Percentiles rank a stretch among this genome's conserved stretches.
phyloP scores from a whole-genome alignment of 768 basidiomycete genomes.

The Hericium rajendrae region DNA sequence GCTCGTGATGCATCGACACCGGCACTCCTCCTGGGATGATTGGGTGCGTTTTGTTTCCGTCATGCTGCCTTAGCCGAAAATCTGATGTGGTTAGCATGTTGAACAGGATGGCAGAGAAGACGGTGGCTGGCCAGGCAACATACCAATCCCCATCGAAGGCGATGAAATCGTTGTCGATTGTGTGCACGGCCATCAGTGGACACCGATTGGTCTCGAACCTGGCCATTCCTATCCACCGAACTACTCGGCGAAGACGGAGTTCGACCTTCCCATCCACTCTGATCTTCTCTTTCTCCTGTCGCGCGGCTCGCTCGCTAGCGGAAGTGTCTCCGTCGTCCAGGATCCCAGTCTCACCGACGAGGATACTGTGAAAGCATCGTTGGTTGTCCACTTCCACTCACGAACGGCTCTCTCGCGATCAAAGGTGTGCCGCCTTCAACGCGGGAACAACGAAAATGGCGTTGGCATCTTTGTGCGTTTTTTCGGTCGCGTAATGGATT shows the following conservation, averaged over 20 bases:
- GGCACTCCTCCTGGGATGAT: neutral
- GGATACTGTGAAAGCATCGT: slow-evolving; percentile 19
- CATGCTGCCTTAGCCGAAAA: neutral
- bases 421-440: slow-evolving; percentile 23
- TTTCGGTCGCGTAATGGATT: neutral
- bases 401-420: slow-evolving; percentile 18
- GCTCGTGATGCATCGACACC: neutral
- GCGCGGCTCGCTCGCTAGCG: slow-evolving; percentile 19
- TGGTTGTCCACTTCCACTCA: slow-evolving; percentile 22
- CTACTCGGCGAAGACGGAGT: slow-evolving; percentile 16
- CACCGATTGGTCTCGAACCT: slow-evolving; percentile 12
- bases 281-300: slow-evolving; percentile 23
- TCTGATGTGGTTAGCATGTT: neutral
- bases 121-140: neutral
- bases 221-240: neutral
- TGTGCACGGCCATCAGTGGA: slow-evolving; percentile 15
- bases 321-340: slow-evolving; percentile 2
- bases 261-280: slow-evolving; percentile 23
- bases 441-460: slow-evolving; percentile 20
- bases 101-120: neutral
- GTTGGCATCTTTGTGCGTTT: slow-evolving; percentile 30
- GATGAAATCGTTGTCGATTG: slow-evolving; percentile 5
- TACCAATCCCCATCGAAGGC: slow-evolving; percentile 1
- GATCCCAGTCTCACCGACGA: slow-evolving; percentile 4
- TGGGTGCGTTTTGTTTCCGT: slow-evolving; percentile 1